Conservation (phyloP, 2,329 filamentous ascomycete species). For the Penicillium thymicola region DNA sequence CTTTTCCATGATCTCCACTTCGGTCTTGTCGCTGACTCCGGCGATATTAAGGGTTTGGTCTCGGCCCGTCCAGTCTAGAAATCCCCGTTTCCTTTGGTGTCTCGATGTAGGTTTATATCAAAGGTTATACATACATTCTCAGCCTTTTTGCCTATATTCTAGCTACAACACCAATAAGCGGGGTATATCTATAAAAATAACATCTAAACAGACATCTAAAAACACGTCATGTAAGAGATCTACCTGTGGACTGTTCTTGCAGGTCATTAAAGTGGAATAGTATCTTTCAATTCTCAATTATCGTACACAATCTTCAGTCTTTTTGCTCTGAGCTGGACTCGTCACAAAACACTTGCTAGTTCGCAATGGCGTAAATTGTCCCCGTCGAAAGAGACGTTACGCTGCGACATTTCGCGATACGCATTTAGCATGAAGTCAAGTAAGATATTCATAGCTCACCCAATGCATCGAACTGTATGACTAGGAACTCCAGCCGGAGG, state of each 20-base stretch:
- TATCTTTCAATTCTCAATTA: background rate
- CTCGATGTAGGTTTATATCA: background rate
- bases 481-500: background rate
- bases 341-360: background rate
- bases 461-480: conserved; percentile 1
- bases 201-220: no score
- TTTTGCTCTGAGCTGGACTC: background rate
- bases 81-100: background rate
- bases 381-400: no score
- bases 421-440: background rate
- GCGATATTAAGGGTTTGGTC: background rate
- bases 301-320: background rate
- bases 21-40: background rate
- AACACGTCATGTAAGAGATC: no score
- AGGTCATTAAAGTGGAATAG: background rate
- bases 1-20: background rate
- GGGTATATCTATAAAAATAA: no score
- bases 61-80: background rate
- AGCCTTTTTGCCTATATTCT: no score
- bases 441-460: background rate
- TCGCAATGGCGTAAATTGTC: no score
- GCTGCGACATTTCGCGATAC: background rate
- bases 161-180: no score
- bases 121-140: no score
- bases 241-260: no score